Base-by-base conservation (phyloP, 2,329 filamentous ascomycete genomes). In the Beauveria brongniartii region DNA sequence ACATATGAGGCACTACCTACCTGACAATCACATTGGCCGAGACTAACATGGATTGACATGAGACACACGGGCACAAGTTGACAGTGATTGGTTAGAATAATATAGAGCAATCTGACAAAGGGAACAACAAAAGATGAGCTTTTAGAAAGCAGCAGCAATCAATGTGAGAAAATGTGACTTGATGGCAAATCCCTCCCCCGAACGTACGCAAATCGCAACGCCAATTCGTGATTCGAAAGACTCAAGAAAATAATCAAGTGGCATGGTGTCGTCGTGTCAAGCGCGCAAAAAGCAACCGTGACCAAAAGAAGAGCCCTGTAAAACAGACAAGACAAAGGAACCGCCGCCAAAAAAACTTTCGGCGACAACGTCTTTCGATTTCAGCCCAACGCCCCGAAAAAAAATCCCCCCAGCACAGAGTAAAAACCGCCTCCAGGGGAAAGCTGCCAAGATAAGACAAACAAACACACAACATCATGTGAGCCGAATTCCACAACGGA, bases 171-270 rank as follows among this genome's bases (percentile, higher is more conserved):
- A 59, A 61, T 55, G 52, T 61, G 52, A 61, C 59, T 44, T 44
- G 30, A 55, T 61, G 59, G 52, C 59, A 55, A 61, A 55, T 40
- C 48, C 24, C 20, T 14, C 46, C 34, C 46, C 55, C 46, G 34
- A 58, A 58, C 22, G 37, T 55, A 55, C 51, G 59, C 43, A 69
- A 64, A 73, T 75, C 73, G 74, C 72, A 75, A 75, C 73, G 73
- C 73, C 73, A 72, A 71, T 58, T 74, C 72, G 71, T 74, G 69
- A 74, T 70, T 70, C 44, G 64, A 48, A 55, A 68, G 65, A 69
- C 67, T 66, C 64, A 66, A 67, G 66, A 69, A 69, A 69, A 70
- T 54, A 55, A 61, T 69, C 63, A 64, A 64, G 66, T 67, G 65
- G 65, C 55, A 63, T 67, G 63, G 64, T 67, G 67, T 69, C 64